Conservation (phyloP, 306 rosid genomes). For the Dryas alaskensis region DNA sequence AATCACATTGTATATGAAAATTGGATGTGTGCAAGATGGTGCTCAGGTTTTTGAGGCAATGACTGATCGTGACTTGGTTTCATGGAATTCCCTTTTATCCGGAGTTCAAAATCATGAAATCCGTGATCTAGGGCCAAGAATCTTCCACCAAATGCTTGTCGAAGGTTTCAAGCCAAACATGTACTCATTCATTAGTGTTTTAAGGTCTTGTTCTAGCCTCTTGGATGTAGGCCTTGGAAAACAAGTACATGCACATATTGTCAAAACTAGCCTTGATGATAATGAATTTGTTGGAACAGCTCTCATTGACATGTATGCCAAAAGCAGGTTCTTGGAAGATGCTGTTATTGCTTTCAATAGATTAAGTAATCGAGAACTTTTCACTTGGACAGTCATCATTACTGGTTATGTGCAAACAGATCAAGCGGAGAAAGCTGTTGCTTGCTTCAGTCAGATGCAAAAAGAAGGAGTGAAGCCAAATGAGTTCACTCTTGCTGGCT, state of each 20-base stretch:
- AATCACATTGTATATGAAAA: slow-evolving; percentile 34
- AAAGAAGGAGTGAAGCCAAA: slow-evolving; percentile 41
- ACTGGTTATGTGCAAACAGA: slow-evolving; percentile 23
- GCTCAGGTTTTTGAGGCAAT: slow-evolving; percentile 26
- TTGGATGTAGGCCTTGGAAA: slow-evolving; percentile 30
- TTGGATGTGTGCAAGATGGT: slow-evolving; percentile 25
- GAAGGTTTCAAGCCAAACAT: slow-evolving; percentile 31
- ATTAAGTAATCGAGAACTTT: slow-evolving; percentile 29
- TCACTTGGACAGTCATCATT: slow-evolving; percentile 39
- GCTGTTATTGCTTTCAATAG: slow-evolving; percentile 29
- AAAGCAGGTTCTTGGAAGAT: slow-evolving; percentile 27
- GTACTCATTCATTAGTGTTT: slow-evolving; percentile 32
- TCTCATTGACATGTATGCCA: slow-evolving; percentile 40
- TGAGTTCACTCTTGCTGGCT: slow-evolving; percentile 29
- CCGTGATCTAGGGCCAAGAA: slow-evolving; percentile 15
- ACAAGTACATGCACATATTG: slow-evolving; percentile 34
- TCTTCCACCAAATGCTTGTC: slow-evolving; percentile 18
- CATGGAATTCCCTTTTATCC: slow-evolving; percentile 36
- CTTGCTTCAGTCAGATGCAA: slow-evolving; percentile 33
- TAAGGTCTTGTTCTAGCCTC: slow-evolving; percentile 35
- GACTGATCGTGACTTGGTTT: slow-evolving; percentile 36
- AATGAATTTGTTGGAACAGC: slow-evolving; percentile 34
- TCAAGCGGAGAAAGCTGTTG: slow-evolving; percentile 28
- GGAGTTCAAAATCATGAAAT: slow-evolving; percentile 20
- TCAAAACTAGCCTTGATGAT: slow-evolving; percentile 24